Evolutionary conservation across 805 yeast genomes (phyloP).

Genomic region (Metschnikowia corniflorae): DNA sequence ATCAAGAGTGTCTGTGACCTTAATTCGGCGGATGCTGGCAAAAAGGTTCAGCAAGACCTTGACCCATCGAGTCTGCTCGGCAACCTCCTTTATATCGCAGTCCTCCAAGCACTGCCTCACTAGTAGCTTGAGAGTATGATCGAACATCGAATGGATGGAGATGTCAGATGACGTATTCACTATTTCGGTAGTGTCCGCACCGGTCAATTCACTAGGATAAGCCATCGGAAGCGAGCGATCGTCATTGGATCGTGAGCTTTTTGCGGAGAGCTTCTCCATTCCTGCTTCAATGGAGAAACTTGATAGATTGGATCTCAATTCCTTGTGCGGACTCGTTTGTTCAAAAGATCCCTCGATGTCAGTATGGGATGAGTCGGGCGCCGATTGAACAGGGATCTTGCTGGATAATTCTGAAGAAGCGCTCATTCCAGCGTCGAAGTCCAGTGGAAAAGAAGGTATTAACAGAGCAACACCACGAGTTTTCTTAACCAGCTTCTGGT

Average conservation of each 20-base stretch:
- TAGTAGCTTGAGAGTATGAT: constrained; percentile 47
- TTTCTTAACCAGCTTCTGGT: constrained; percentile 39
- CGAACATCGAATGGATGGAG: constrained; percentile 19
- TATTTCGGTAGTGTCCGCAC: background rate
- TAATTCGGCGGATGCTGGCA: constrained; percentile 19
- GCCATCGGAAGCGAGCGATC: no score
- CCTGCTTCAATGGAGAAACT: constrained; percentile 1
- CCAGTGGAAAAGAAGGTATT: constrained; percentile 1
- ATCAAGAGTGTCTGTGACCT: constrained; percentile 73
- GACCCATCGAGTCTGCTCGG: constrained; percentile 59
- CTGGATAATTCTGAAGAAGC: background rate
- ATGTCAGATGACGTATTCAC: background rate
- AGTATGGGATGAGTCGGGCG: background rate
- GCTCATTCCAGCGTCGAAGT: background rate
- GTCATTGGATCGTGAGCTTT: no score
- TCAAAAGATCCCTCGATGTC: background rate
- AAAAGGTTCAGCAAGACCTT: constrained; percentile 38
- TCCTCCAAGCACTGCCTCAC: constrained; percentile 60
- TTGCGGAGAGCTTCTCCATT: background rate
- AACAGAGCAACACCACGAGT: constrained; percentile 10
- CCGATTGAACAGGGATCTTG: background rate
- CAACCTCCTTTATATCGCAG: constrained; percentile 43
- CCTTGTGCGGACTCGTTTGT: background rate
- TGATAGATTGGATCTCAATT: constrained; percentile 2
- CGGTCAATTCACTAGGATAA: background rate